Evolutionary conservation across 2,329 filamentous ascomycete species (phyloP), one percentile per base, ranked within the genome.

Genomic region (Exophiala dermatitidis): DNA sequence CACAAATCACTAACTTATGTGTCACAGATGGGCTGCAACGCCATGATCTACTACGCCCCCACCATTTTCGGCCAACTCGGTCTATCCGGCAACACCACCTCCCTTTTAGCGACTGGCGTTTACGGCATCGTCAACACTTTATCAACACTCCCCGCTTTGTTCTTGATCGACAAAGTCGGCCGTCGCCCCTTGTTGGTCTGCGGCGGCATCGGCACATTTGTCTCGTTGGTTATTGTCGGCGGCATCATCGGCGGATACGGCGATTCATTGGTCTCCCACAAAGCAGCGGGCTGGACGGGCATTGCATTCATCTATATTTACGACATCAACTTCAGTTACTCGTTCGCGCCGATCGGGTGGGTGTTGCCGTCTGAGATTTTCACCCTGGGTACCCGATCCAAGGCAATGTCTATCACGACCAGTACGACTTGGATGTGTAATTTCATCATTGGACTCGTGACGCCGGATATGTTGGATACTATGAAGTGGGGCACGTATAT

Each of bases 221-320:
- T 82, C 2, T 75, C 84, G 29, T 86, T 87, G 62, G 74, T 86
- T 30, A 83, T 85, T 2, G 78, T 88, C 1, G 77, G 84, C 28
- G 85, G 80, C 65, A 7, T 56, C 10, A 31, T 84, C 87, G 78
- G 76, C 1, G 68, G 73, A 7, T 83, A 72, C 63, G 72, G 71
- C 5, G 60, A 72, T 9, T 67, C 77, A 55, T 82, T 78, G 78
- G 63, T 71, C 0, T 10, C n/a, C 2, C 76, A 83, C 62, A 66
- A 69, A 2, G 65, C 71, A 0, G 72, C 76, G 52, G 80, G 80
- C 5, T 81, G 78, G 78, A 68, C 69, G n/a, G 73, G 72, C 12
- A 75, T 82, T 1, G 77, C 77, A 0, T 78, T 82, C 59, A 69
- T 54, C 12, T 9, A 46, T 5, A 73, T 75, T 1, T 86, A 86